Evolutionary conservation across 1,284 basidiomycete genomes (phyloP).

Genomic region (Ceratobasidium theobromae): DNA sequence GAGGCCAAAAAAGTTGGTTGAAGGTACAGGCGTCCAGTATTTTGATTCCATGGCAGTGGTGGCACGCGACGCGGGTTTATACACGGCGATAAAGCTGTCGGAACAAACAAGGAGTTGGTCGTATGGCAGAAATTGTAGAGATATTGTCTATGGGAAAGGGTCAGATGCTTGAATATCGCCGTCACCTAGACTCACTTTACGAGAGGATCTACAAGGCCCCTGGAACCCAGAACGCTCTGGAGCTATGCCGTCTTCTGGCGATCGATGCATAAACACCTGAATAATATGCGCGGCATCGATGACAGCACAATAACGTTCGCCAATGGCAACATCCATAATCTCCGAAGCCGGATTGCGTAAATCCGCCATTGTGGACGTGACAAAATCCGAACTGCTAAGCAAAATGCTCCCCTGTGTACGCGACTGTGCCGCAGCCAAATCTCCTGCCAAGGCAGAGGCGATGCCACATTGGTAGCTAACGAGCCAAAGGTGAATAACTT

Average conservation of each 20-base stretch:
- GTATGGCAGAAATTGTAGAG: conserved; percentile 13
- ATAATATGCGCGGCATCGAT: conserved; percentile 18
- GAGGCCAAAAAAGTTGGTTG: conserved; percentile 15
- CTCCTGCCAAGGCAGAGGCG: not conserved
- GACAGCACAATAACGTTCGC: conserved; percentile 16
- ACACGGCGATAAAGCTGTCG: conserved; percentile 14
- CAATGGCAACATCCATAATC: conserved; percentile 21
- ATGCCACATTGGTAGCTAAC: conserved; percentile 15
- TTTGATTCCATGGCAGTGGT: not conserved
- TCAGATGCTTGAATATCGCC: not conserved
- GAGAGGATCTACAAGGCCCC: not conserved
- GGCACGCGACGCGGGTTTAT: conserved; percentile 5
- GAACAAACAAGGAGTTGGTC: conserved; percentile 18
- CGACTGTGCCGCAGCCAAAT: not conserved
- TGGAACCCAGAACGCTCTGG: not conserved
- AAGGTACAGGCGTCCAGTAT: not conserved
- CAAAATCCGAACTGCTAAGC: conserved; percentile 20
- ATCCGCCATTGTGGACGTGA: not conserved
- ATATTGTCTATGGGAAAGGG: not conserved
- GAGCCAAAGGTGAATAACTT: not conserved
- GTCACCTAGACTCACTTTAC: not conserved
- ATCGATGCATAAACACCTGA: conserved; percentile 14
- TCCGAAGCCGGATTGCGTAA: conserved; percentile 22
- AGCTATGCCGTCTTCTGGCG: not conserved
- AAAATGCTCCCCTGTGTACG: not conserved